Evolutionary conservation across 495 filamentous ascomycete species (phyloP).

Genomic region (Xylaria flabelliformis): DNA sequence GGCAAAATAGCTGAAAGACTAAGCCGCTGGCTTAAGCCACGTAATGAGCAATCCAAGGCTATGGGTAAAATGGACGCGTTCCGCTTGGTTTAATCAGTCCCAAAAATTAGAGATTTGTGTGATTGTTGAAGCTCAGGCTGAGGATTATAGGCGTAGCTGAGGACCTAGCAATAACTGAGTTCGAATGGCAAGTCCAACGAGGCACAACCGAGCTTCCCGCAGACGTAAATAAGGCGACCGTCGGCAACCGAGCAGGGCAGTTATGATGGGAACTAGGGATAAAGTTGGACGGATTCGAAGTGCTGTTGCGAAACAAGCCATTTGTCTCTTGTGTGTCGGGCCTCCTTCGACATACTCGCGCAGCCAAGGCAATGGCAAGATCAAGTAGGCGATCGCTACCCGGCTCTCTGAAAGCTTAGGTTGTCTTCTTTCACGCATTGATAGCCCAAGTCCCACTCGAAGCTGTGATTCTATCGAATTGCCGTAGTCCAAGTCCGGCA

Average conservation of each 20-base stretch:
- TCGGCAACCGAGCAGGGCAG: not conserved
- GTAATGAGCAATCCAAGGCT: constrained; percentile 13
- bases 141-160: not conserved
- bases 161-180: not conserved
- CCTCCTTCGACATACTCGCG: not conserved
- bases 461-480: not conserved
- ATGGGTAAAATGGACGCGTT: constrained; percentile 24
- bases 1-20: constrained; percentile 16
- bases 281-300: not conserved
- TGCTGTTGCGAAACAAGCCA: not conserved
- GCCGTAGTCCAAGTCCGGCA: not conserved
- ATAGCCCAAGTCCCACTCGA: not conserved
- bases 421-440: not conserved
- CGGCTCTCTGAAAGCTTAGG: not conserved
- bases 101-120: constrained; percentile 27
- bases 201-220: not conserved
- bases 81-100: constrained; percentile 9
- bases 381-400: not conserved
- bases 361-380: not conserved
- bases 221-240: not conserved
- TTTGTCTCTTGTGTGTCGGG: not conserved
- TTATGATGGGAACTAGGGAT: not conserved
- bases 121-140: not conserved
- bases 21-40: not conserved
- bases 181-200: not conserved